Conservation (phyloP, 495 filamentous ascomycete genomes). For the Daldinia grandis region DNA sequence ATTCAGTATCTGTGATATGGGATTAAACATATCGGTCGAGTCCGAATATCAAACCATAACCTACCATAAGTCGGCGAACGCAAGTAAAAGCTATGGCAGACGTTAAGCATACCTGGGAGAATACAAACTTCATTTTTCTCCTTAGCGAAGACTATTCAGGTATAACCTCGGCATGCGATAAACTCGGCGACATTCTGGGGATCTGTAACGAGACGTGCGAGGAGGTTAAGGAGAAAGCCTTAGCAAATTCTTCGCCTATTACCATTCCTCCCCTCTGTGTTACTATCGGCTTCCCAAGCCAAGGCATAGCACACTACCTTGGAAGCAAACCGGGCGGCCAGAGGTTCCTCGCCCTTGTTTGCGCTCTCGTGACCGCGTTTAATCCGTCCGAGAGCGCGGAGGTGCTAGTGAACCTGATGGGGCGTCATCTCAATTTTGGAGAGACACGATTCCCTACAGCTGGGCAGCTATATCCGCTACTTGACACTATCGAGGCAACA, state of each 20-base stretch:
- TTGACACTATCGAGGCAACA: neutral
- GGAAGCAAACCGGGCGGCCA: neutral
- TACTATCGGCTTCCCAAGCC: conserved; percentile 1
- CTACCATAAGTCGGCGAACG: neutral
- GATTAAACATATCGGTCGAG: neutral
- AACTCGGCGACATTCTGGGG: conserved; percentile 3
- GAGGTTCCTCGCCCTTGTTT: conserved; percentile 16
- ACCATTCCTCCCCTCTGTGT: neutral
- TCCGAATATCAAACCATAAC: neutral
- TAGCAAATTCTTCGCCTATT: neutral
- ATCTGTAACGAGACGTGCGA: conserved; percentile 21
- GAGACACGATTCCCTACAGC: conserved; percentile 3
- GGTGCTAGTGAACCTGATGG: conserved; percentile 7
- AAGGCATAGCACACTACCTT: conserved; percentile 1
- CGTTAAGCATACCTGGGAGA: neutral
- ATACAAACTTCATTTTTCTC: neutral
- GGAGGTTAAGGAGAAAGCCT: neutral
- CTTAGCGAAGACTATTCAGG: neutral
- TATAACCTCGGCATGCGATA: conserved; percentile 7
- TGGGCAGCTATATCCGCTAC: conserved; percentile 11
- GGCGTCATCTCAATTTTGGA: neutral
- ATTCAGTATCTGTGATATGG: neutral
- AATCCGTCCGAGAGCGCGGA: neutral
- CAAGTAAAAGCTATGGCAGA: neutral
- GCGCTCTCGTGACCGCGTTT: conserved; percentile 22